Evolutionary conservation across 2,329 filamentous ascomycete genomes (phyloP), one percentile per base, ranked within the genome.

Genomic region (Sodiomyces alkalinus): DNA sequence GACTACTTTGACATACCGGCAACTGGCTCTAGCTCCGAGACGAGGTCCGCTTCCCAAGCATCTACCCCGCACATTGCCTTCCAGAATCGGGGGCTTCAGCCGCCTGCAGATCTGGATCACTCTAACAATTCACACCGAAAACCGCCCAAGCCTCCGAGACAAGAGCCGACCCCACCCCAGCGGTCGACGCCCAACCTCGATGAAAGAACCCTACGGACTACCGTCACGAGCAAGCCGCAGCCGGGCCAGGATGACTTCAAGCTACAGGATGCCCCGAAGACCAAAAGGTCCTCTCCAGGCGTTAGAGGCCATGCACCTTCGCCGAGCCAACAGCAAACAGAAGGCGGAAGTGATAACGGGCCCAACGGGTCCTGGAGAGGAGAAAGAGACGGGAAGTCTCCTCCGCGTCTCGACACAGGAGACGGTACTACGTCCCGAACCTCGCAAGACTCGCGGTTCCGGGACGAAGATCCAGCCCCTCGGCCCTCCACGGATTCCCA

Each of bases 31-130:
- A 40, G 49, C 3, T 39, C 53, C 11, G 60, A 68, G 28, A 63
- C 53, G 39, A 61, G 59, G 26, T 45, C 43, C 11, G 64, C 66
- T 23, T 65, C 64, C 2, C 56, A 60, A 31, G 49, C 57, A 33
- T 68, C 74, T 3, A 85, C 81, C 11, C 82, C 85, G n/a, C 85
- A 93, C 44, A 92, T 92, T 42, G 80, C 83, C 14, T 92, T 85
- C 47, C 83, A 92, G 48, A 82, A 92, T 43, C 90, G 86, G 51
- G 71, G 72, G 2, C 69, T 80, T 24, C 64, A 72, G 34, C 53
- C 64, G 4, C 74, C 74, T 1, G 69, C 73, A 3, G 70, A 76
- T 8, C 55, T 71, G 15, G 60, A 70, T 17, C 66, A 64, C 20
- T 56, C 62, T 2, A 74, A 61, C 42, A 51, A 55, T 27, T 55